Evolutionary conservation across 2,329 filamentous ascomycete genomes (phyloP), one percentile per base, ranked within the genome.

Genomic region (Fusarium longipes): DNA sequence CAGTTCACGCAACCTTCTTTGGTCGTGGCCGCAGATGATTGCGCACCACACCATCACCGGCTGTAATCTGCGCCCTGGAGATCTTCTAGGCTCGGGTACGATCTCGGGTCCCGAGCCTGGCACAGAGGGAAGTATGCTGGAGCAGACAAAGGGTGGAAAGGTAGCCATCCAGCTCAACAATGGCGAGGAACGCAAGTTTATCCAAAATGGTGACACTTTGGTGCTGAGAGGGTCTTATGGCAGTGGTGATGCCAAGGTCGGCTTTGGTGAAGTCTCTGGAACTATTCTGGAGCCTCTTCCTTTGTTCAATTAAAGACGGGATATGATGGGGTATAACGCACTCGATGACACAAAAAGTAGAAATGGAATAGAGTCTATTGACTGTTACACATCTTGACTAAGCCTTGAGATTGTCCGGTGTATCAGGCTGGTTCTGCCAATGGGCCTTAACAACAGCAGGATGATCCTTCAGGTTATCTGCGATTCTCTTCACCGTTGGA

Each of bases 1-100:
- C 7, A 65, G 77, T 52, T 76, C 78, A 18, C 76, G 72, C 40
- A 77, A 82, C 53, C 82, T 96, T 3, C 83, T 95, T 2, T 96
- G 89, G 84, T 94, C 91, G 0, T 96, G 93, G 80, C 85, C 91
- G 2, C 93, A 96, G 76, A 94, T 95, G 91, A 81, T 96, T 49
- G 86, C 92, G 1, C 92, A 96, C 77, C 92, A 96, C 76, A 89
- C 90, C 3, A 85, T 93, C 48, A 90, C 89, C 0, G 92, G 92
- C 3, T 96, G 92, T 76, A 88, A 89, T 12, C 82, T 96, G 79
- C 85, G 87, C 8, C 84, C 89, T 0, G 92, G 92, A 42, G 92
- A 96, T 73, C 76, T 96, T 30, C 79, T 96, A 3, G 92, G 91
- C 3, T 92, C 89, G 2, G 92, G 92, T 8, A 95, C 92, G 0